phyloP scores from a whole-genome alignment of 1,284 basidiomycete genomes.

The Leccinum subrobustum region DNA sequence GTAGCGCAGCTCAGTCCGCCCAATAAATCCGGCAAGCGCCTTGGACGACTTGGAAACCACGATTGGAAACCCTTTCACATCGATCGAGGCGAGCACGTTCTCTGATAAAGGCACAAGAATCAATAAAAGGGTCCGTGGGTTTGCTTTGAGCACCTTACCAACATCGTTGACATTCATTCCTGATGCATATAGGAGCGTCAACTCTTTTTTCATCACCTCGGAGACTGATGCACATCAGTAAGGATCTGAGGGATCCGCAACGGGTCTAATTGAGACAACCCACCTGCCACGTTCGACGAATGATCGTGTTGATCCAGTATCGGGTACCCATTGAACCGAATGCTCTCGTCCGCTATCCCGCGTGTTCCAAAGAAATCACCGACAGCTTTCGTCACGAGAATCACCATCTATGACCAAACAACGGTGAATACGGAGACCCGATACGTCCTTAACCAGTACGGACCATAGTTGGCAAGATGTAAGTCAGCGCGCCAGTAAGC shows the following conservation, averaged over 20 bases:
- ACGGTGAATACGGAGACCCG: neutral
- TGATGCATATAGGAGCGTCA: slow-evolving; percentile 70
- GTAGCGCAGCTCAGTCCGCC: slow-evolving; percentile 81
- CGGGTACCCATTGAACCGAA: slow-evolving; percentile 95
- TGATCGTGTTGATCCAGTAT: slow-evolving; percentile 94
- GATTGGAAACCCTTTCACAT: slow-evolving; percentile 92
- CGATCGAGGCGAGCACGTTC: slow-evolving; percentile 62
- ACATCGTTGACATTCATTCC: slow-evolving; percentile 80
- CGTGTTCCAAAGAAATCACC: slow-evolving; percentile 92
- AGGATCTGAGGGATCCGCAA: slow-evolving; percentile 2
- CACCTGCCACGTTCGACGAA: slow-evolving; percentile 84
- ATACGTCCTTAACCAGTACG: slow-evolving; percentile 21
- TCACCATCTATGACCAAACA: slow-evolving; percentile 69
- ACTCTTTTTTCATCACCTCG: slow-evolving; percentile 82
- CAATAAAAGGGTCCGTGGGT: neutral
- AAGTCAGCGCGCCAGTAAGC: slow-evolving; percentile 96
- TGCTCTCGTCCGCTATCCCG: slow-evolving; percentile 97
- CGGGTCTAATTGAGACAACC: slow-evolving; percentile 19
- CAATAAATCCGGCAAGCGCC: slow-evolving; percentile 86
- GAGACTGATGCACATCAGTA: slow-evolving; percentile 56
- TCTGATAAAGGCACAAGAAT: slow-evolving; percentile 43
- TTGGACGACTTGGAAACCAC: slow-evolving; percentile 53
- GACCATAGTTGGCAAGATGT: slow-evolving; percentile 98
- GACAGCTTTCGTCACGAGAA: slow-evolving; percentile 95
- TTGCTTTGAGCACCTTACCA: slow-evolving; percentile 48